A percentile compares a stretch with the other conserved stretches of the same genome.
Conservation (phyloP, 2,329 filamentous ascomycete species). For the Drechslerella dactyloides region DNA sequence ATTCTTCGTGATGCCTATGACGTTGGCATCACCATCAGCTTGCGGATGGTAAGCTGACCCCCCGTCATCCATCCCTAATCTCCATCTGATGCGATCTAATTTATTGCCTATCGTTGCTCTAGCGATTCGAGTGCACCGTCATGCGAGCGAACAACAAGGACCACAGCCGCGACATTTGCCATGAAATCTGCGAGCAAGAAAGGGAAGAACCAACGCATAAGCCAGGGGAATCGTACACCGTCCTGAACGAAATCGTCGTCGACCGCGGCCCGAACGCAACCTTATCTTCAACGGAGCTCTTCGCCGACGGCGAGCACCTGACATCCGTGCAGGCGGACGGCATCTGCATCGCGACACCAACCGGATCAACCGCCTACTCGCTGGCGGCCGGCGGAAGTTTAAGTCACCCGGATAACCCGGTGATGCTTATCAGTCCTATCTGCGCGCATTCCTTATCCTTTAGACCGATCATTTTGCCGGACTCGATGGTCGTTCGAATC, state of each 20-base stretch:
- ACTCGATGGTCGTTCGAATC: constrained; percentile 90
- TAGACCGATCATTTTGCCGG: constrained; percentile 92
- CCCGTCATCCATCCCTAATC: background rate
- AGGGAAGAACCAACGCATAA: constrained; percentile 80
- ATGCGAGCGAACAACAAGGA: constrained; percentile 53
- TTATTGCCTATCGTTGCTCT: background rate
- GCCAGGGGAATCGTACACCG: constrained; percentile 83
- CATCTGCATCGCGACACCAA: constrained; percentile 90
- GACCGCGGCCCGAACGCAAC: constrained; percentile 93
- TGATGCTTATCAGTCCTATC: constrained; percentile 91
- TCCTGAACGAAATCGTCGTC: constrained; percentile 95
- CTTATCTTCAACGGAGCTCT: constrained; percentile 90
- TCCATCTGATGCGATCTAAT: background rate
- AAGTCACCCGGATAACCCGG: constrained; percentile 94
- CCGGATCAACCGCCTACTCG: constrained; percentile 93
- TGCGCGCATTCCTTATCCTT: constrained; percentile 95
- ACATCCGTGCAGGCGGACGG: constrained; percentile 93
- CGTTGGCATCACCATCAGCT: constrained; percentile 84
- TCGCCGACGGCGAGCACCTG: constrained; percentile 93
- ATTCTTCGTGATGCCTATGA: constrained; percentile 74
- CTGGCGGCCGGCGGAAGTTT: constrained; percentile 93
- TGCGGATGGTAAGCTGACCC: constrained; percentile 65
- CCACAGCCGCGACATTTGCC: constrained; percentile 65
- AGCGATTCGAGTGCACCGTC: constrained; percentile 52
- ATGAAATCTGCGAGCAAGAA: constrained; percentile 69